Percentiles rank a stretch among this genome's conserved stretches.
phyloP scores from a whole-genome alignment of 495 filamentous ascomycete species.

The Copromyces sp. region DNA sequence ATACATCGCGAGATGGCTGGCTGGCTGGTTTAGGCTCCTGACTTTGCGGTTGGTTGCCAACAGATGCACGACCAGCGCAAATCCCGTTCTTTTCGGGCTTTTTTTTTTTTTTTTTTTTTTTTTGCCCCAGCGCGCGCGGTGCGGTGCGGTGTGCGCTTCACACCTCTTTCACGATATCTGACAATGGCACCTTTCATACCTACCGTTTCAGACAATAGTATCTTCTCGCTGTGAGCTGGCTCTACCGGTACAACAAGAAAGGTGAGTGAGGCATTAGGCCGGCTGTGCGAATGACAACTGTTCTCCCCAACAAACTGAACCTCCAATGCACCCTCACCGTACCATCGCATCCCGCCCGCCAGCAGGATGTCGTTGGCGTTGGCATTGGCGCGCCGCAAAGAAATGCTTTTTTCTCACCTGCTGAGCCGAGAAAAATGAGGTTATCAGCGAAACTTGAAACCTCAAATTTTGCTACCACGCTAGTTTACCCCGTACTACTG shows the following conservation, averaged over 20 bases:
- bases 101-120: too few species aligned
- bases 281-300: background rate
- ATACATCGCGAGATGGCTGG: background rate
- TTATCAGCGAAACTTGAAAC: background rate
- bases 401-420: background rate
- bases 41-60: background rate
- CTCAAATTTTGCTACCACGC: background rate
- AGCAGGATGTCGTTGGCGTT: background rate
- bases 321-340: background rate
- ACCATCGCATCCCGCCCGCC: background rate
- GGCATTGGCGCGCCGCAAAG: background rate
- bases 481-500: background rate
- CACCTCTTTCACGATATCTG: background rate
- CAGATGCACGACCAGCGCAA: background rate
- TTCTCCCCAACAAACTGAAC: background rate
- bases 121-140: background rate
- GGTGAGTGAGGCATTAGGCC: background rate
- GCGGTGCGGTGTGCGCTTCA: background rate
- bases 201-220: background rate
- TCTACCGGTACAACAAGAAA: background rate
- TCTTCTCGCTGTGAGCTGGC: background rate
- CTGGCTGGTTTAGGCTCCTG: background rate
- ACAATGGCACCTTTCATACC: background rate
- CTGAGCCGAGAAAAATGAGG: background rate
- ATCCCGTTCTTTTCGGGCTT: background rate